Conservation (phyloP, 2,329 filamentous ascomycete genomes). For the Cordyceps fumosorosea region DNA sequence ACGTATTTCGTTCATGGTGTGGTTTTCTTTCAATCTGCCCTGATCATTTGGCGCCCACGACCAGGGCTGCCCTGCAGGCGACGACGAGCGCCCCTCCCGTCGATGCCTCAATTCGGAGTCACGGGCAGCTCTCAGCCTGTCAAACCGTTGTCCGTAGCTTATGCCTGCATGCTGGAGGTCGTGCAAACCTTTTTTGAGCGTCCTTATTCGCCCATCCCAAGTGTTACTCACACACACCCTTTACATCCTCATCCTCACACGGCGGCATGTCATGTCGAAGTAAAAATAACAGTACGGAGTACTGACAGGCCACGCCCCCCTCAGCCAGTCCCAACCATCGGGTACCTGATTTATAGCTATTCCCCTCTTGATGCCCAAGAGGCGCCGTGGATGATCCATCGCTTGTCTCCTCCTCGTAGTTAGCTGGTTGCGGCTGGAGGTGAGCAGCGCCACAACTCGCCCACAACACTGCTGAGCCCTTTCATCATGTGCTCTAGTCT, state of each 20-base stretch:
- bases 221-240: neutral
- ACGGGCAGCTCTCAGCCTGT: conserved; percentile 4
- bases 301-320: neutral
- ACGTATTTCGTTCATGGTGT: neutral
- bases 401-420: neutral
- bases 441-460: neutral
- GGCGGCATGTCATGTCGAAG: neutral
- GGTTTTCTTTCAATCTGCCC: neutral
- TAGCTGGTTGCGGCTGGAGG: neutral
- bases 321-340: neutral
- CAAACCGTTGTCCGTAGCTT: neutral
- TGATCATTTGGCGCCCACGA: neutral
- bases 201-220: neutral
- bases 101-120: neutral
- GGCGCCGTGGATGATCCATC: neutral
- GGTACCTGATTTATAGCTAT: conserved; percentile 1
- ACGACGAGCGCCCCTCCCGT: neutral
- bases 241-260: neutral
- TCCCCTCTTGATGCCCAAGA: conserved; percentile 1
- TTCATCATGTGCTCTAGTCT: conserved; percentile 10
- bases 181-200: neutral
- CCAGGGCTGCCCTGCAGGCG: neutral
- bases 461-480: conserved; percentile 7
- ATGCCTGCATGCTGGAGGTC: neutral
- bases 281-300: neutral